Conservation (phyloP, 495 filamentous ascomycete species). For the Neurospora sp. region DNA sequence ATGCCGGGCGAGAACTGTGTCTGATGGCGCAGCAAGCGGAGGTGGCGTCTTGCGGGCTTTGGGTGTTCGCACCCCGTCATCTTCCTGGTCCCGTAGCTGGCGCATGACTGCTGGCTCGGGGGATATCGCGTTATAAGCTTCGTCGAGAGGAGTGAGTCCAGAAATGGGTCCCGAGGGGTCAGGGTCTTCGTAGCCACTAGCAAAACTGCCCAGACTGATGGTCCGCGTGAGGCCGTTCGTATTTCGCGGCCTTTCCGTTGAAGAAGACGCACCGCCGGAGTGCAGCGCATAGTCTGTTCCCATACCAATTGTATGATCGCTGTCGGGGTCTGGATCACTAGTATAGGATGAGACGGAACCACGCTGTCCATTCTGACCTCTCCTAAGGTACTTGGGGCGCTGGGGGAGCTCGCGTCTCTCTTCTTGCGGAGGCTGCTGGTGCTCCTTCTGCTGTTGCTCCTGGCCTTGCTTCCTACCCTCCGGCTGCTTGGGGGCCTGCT, state of each 20-base stretch:
- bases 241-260: slow-evolving; percentile 41
- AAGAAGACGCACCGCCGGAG: slow-evolving; percentile 65
- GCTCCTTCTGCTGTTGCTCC: slow-evolving; percentile 15
- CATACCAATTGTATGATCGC: slow-evolving; percentile 53
- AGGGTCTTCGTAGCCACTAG: slow-evolving; percentile 76
- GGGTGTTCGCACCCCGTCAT: slow-evolving; percentile 31
- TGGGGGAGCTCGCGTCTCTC: slow-evolving; percentile 2
- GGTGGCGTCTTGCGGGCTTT: slow-evolving; percentile 39
- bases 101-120: slow-evolving; percentile 15
- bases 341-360: slow-evolving; percentile 67
- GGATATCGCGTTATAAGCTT: slow-evolving; percentile 28
- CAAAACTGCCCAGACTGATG: slow-evolving; percentile 87
- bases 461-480: slow-evolving; percentile 23
- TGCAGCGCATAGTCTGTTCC: slow-evolving; percentile 83
- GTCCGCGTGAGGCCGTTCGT: slow-evolving; percentile 59
- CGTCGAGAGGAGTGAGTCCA: slow-evolving; percentile 44
- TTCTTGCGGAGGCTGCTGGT: neutral
- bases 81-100: slow-evolving; percentile 5
- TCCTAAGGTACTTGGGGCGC: slow-evolving; percentile 63
- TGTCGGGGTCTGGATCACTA: slow-evolving; percentile 49
- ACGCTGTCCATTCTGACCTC: slow-evolving; percentile 64
- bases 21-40: slow-evolving; percentile 53
- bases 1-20: slow-evolving; percentile 81
- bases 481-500: neutral
- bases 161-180: slow-evolving; percentile 38